Evolutionary conservation across 164 flowering plant genomes (phyloP), one percentile per base, ranked within the genome.

Genomic region (Malania oleifera): DNA sequence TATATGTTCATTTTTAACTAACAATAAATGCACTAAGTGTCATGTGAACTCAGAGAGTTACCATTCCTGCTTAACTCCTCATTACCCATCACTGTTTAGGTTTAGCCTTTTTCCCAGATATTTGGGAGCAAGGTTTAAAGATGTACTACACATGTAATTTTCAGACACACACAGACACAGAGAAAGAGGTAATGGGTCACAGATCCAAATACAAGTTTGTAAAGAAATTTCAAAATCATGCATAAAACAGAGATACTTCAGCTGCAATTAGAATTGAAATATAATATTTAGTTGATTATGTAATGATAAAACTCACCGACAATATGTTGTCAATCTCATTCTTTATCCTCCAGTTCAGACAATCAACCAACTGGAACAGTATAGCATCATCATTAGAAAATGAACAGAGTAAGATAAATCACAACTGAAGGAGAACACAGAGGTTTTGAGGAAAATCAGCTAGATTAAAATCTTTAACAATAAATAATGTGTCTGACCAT

Each of bases 261-360:
- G 14, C 17, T 18, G 26, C 15, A 24, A 48, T 31, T 1, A 19
- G 26, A 3, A 1, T 34, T 2, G 22, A n/a, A 26, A 19, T 11
- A 13, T 19, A 5, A 31, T 40, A 35, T 9, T 17, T 31, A 63
- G 20, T 8, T 12, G 4, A 29, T n/a, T 38, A 14, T 25, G 27
- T 7, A 2, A 60, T 6, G 7, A 59, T 8, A 57, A 40, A 52
- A 77, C 97, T 82, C 69, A 93, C 99, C 72, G 80, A 34, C 39
- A 93, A 68, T 54, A 93, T 86, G 41, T 68, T 65, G 64, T 93
- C 96, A 63, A 93, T 90, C 67, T 77, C 92, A 76, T 78, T 93
- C 47, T 90, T 72, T 56, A 82, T 62, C 70, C 99, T 83, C 99
- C 99, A 93, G 43, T 78, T 72, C 39, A 93, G 70, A 68, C 91